Evolutionary conservation across 805 yeast species (phyloP).

Genomic region (Candida sithepensis): DNA sequence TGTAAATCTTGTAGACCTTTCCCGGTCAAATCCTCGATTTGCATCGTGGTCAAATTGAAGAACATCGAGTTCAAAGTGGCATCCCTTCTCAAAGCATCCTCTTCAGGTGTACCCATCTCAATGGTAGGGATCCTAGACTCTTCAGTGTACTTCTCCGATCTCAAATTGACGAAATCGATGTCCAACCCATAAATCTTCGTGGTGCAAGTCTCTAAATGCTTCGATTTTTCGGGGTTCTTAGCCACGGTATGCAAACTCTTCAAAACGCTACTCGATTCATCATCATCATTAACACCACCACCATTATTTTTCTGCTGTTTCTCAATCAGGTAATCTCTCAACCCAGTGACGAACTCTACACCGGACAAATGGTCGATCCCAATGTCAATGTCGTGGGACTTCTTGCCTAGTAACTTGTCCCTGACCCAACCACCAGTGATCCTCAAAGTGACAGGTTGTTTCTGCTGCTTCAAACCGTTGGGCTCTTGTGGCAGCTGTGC

Average conservation of each 20-base stretch:
- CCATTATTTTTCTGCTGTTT: constrained; percentile 6
- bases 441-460: constrained; percentile 45
- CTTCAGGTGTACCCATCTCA: constrained; percentile 82
- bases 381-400: constrained; percentile 85
- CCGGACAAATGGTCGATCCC: constrained; percentile 87
- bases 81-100: constrained; percentile 91
- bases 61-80: constrained; percentile 93
- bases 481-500: not conserved
- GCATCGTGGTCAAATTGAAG: constrained; percentile 65
- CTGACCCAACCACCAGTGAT: constrained; percentile 99
- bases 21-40: constrained; percentile 83
- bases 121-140: constrained; percentile 83
- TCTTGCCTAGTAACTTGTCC: constrained; percentile 80
- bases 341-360: constrained; percentile 70
- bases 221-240: constrained; percentile 91
- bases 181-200: constrained; percentile 81
- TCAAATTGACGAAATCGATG: constrained; percentile 87
- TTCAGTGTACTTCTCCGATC: constrained; percentile 81
- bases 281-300: constrained; percentile 1
- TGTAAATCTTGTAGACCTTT: constrained; percentile 70
- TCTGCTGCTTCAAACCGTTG: constrained; percentile 2
- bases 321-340: constrained; percentile 44
- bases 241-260: constrained; percentile 71
- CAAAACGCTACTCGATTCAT: constrained; percentile 10
- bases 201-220: constrained; percentile 95